Evolutionary conservation across 2,329 filamentous ascomycete species (phyloP), one percentile per base, ranked within the genome.

Genomic region (Fusarium sp.): DNA sequence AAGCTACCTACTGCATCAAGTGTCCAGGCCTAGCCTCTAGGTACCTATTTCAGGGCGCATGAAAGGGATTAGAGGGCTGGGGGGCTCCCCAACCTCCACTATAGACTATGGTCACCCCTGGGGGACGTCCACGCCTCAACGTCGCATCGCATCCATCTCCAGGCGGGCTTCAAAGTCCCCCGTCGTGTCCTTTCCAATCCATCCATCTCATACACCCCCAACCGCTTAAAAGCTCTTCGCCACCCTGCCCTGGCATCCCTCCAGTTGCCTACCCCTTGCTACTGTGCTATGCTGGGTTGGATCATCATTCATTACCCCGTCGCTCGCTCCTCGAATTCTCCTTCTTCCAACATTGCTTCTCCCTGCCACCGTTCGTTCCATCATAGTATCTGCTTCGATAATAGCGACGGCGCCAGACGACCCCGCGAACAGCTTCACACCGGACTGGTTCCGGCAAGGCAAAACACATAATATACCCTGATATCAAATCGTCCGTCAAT

Each of bases 301-400:
- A 38, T 65, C 63, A 66, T 62, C 54, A 61, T 68, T 68, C 65
- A 68, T 68, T 69, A 70, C 49, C 63, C 59, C 59, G 59, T 62
- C 64, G 52, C 56, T 69, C 66, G 66, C 66, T 58, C 52, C 45
- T 50, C 43, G 35, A 39, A 19, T 37, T 32, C 32, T 35, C 42
- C 45, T 41, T 17, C 38, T 19, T 42, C 31, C 38, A 31, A 38
- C 56, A 45, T 46, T 59, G 19, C 41, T 36, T 63, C 47, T 53
- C 36, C 32, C 44, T 19, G 19, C 19, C 17, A 41, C 32, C 56
- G 10, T 32, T 27, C 17, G 9, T 32, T 59, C 55, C 54, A 47
- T 59, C 17, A 37, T 15, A 25, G 44, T 51, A 49, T 23, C 54
- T 42, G 46, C 46, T 53, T 49, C 19, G 36, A 49, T 46, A 48